phyloP scores from a whole-genome alignment of 2,329 filamentous ascomycete genomes.

The Cephalotrichum gorgonifer region DNA sequence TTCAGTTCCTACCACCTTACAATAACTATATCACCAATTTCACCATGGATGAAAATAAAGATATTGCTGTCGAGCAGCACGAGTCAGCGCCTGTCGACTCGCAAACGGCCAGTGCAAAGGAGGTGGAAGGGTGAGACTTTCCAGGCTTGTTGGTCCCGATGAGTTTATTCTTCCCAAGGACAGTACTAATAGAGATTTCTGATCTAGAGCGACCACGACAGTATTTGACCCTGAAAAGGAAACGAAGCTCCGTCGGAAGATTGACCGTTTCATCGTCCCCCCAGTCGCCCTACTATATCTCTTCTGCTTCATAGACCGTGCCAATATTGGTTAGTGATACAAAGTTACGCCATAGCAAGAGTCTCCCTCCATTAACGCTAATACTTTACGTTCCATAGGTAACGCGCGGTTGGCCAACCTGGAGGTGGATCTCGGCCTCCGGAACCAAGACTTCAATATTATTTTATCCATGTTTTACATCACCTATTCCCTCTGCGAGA shows the following conservation, averaged over 20 bases:
- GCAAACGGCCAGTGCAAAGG: not conserved
- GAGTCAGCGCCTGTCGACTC: slow-evolving; percentile 1
- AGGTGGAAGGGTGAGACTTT: not conserved
- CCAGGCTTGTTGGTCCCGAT: not conserved
- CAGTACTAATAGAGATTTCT: not conserved
- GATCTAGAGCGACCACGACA: not conserved
- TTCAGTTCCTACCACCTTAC: not conserved
- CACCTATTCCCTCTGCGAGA: slow-evolving; percentile 41
- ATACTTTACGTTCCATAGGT: slow-evolving; percentile 25
- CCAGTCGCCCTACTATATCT: slow-evolving; percentile 53
- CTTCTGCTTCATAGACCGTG: slow-evolving; percentile 56
- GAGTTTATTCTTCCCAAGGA: not conserved
- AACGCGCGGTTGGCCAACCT: slow-evolving; percentile 22
- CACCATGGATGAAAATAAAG: slow-evolving; percentile 1
- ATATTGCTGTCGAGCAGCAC: not conserved
- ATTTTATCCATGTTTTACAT: slow-evolving; percentile 42
- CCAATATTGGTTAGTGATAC: slow-evolving; percentile 2
- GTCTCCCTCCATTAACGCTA: not conserved
- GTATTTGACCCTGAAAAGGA: slow-evolving; percentile 18
- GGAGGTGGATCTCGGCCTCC: slow-evolving; percentile 32
- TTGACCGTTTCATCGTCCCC: slow-evolving; percentile 51
- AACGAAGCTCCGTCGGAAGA: slow-evolving; percentile 40
- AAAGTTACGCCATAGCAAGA: not conserved
- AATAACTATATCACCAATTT: no score
- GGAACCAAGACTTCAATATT: slow-evolving; percentile 45